Base-by-base conservation (phyloP, 257 asterid species). In the Orobanche coerulescens region DNA sequence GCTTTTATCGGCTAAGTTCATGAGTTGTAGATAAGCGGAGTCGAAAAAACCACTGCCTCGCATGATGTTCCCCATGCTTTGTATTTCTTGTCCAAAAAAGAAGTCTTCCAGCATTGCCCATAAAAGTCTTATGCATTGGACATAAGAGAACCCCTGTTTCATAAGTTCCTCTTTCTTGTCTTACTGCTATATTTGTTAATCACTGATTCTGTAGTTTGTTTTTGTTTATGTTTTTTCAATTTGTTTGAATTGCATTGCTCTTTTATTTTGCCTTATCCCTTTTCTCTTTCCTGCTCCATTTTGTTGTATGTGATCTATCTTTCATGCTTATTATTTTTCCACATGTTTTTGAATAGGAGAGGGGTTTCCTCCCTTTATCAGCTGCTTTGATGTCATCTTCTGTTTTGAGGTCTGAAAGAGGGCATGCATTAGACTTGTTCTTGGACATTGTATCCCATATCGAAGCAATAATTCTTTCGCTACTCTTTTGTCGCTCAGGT, bases 281-380 rank as follows among this genome's bases (percentile, higher is more conserved):
- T 43, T 7, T 15, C 43, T 20, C 20, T 40, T 43, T 13, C 30
- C 23, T 18, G 3, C n/a, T 2, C 1, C 11, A 8, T 69, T 65
- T 39, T 44, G 24, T 56, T 54, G 58, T 60, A 33, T 51, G 28
- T 65, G 37, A 28, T 43, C 18, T 61, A n/a, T 66, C 55, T 40
- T 58, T 53, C 53, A 40, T 13, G 47, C 57, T 26, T 70, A 52
- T 71, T 72, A 31, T 67, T 18, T 64, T 63, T 42, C 22, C 56
- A 70, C 56, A 70, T 73, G 30, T 67, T 69, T 62, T 63, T 71
- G 28, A 72, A 51, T 95, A 93, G 98, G 98, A 89, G 72, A 87
- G 91, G 72, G 98, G 95, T 46, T 93, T 93, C 84, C 92, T 93
- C 75, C 92, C 97, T 56, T 80, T 93, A 78, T 81, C 98, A 69